These are phyloP conservation scores for Paecilomyces variotii DNA, from an alignment of 2,329 filamentous ascomycete species.

Conservation along the genomic window DNA sequence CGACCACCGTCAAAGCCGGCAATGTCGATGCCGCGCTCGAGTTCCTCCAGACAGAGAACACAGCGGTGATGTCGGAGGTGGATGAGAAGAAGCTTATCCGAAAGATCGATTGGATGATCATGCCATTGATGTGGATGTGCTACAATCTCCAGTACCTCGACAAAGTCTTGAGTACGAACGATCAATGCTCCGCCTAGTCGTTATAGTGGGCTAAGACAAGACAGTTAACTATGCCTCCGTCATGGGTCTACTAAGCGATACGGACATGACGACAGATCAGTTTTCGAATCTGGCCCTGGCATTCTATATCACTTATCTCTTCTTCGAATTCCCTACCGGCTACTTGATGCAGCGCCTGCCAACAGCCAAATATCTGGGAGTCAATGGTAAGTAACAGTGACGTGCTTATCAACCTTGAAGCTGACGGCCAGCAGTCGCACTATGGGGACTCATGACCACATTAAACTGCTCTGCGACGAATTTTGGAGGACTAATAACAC, in stretches of 20 bases:
- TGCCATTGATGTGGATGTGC: slow-evolving; percentile 45
- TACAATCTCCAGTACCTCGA: slow-evolving; percentile 57
- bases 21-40: slow-evolving; percentile 31
- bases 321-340: slow-evolving; percentile 53
- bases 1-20: slow-evolving; percentile 5
- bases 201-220: not conserved
- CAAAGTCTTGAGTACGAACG: slow-evolving; percentile 42
- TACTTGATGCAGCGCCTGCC: slow-evolving; percentile 47
- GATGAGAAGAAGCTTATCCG: slow-evolving; percentile 24
- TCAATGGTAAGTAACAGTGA: slow-evolving; percentile 21
- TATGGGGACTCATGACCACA: slow-evolving; percentile 44
- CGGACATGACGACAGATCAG: slow-evolving; percentile 47
- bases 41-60: slow-evolving; percentile 21
- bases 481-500: slow-evolving; percentile 42
- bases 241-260: slow-evolving; percentile 51
- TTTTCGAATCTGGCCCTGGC: slow-evolving; percentile 53
- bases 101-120: slow-evolving; percentile 35
- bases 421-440: slow-evolving; percentile 18
- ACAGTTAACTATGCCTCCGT: slow-evolving; percentile 47
- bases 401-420: slow-evolving; percentile 10
- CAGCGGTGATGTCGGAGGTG: slow-evolving; percentile 18
- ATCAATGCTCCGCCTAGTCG: not conserved
- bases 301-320: slow-evolving; percentile 51
- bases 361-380: slow-evolving; percentile 46
- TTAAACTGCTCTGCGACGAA: slow-evolving; percentile 44